Conservation (phyloP, 2,329 filamentous ascomycete genomes). For the Lachnellula hyalina region DNA sequence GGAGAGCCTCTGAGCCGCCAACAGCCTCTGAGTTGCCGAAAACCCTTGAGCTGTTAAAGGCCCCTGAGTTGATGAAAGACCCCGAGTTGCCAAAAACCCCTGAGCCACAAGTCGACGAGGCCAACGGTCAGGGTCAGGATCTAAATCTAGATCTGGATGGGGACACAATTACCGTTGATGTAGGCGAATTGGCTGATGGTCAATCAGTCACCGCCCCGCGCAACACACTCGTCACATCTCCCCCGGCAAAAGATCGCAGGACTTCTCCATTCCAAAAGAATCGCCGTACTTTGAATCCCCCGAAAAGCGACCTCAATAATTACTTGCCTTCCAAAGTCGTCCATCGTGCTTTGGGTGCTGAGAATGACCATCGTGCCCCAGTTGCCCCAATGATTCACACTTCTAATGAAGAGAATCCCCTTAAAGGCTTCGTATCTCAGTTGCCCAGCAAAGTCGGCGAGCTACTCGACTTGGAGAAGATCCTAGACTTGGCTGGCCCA, state of each 20-base stretch:
- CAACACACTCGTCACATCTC: not conserved
- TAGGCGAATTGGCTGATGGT: not conserved
- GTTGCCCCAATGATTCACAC: not conserved
- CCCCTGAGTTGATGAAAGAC: no score
- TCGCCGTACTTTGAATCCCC: no score
- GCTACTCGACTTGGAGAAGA: not conserved
- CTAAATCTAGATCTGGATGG: no score
- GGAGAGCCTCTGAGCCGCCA: no score
- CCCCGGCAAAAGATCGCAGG: no score
- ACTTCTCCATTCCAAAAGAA: no score
- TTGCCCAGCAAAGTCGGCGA: not conserved
- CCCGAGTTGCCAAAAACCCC: no score
- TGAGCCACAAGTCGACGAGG: no score
- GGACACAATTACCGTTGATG: not conserved
- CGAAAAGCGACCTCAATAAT: no score
- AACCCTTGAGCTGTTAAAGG: no score
- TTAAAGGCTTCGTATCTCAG: not conserved
- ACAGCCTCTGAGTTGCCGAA: no score
- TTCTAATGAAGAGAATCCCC: not conserved
- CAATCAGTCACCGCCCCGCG: not conserved
- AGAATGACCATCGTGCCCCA: not conserved
- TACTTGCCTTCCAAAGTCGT: not conserved
- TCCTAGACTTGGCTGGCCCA: not conserved
- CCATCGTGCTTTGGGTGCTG: not conserved
- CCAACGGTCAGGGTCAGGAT: not conserved